Conservation (phyloP, 108 stramenopile genomes). For the Nitzschia inconspicua region DNA sequence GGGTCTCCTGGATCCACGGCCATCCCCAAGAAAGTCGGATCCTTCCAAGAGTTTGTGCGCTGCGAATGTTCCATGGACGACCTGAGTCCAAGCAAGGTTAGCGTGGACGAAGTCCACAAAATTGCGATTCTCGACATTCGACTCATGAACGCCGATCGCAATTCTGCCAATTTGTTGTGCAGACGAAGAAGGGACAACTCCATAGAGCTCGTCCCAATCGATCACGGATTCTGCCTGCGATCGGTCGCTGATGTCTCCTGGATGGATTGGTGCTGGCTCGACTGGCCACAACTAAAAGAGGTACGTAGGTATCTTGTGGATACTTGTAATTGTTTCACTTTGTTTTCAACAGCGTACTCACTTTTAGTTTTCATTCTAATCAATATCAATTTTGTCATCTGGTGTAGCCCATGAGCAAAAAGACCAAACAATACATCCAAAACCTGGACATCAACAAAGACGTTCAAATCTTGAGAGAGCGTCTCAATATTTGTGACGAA, state of each 20-base stretch:
- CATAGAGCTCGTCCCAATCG: slow-evolving; percentile 92
- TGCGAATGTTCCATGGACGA: slow-evolving; percentile 92
- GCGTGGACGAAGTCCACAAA: slow-evolving; percentile 91
- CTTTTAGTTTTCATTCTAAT: not conserved
- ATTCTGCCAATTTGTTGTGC: slow-evolving; percentile 91
- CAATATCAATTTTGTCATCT: not conserved
- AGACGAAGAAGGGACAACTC: slow-evolving; percentile 66
- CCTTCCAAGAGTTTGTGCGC: slow-evolving; percentile 90
- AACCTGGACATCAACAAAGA: slow-evolving; percentile 77
- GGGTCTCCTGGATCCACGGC: not conserved
- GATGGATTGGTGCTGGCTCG: slow-evolving; percentile 99
- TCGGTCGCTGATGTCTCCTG: slow-evolving; percentile 90
- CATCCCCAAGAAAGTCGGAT: slow-evolving; percentile 82
- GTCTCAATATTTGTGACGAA: slow-evolving; percentile 57
- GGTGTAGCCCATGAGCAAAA: slow-evolving; percentile 54
- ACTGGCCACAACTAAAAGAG: slow-evolving; percentile 93
- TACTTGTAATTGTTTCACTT: not conserved
- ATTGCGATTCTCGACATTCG: slow-evolving; percentile 98
- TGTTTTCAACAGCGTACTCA: not conserved
- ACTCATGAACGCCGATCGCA: slow-evolving; percentile 95
- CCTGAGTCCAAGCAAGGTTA: slow-evolving; percentile 78
- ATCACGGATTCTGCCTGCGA: slow-evolving; percentile 97
- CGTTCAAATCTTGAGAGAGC: slow-evolving; percentile 55
- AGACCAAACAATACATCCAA: slow-evolving; percentile 60
- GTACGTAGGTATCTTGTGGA: slow-evolving; percentile 20